A percentile compares a stretch with the other conserved stretches of the same genome.
phyloP scores from a whole-genome alignment of 2,329 filamentous ascomycete species.

The Nannizzia gypsea region DNA sequence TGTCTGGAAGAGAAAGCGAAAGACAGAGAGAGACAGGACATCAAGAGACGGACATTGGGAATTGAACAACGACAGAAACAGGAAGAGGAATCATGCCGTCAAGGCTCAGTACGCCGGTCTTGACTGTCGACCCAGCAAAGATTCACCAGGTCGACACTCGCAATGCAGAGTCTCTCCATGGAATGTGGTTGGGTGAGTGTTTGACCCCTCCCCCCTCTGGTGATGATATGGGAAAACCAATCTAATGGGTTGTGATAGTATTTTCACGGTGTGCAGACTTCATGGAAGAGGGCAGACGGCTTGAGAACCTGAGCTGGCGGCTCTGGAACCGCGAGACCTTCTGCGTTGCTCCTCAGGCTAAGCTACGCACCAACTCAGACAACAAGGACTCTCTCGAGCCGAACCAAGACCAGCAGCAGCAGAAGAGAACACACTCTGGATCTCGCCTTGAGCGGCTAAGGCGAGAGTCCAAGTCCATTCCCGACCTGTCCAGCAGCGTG shows the following conservation, averaged over 20 bases:
- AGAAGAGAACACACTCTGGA: neutral
- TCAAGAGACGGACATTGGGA: neutral
- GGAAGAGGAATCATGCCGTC: constrained; percentile 52
- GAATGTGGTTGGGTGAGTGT: constrained; percentile 87
- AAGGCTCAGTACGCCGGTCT: constrained; percentile 68
- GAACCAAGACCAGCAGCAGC: neutral
- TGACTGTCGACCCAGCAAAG: constrained; percentile 81
- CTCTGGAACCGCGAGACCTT: constrained; percentile 91
- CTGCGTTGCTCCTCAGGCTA: constrained; percentile 58
- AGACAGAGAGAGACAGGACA: neutral
- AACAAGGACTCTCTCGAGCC: neutral
- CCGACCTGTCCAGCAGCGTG: constrained; percentile 64
- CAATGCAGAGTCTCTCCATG: constrained; percentile 85
- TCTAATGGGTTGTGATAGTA: constrained; percentile 42
- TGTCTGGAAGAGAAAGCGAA: neutral
- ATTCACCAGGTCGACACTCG: constrained; percentile 91
- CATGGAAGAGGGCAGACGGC: constrained; percentile 77
- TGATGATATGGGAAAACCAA: neutral
- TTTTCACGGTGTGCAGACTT: constrained; percentile 92
- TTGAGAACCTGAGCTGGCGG: constrained; percentile 94
- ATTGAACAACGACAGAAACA: neutral
- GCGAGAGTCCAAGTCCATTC: constrained; percentile 46
- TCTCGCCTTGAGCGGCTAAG: constrained; percentile 9
- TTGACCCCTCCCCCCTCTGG: neutral
- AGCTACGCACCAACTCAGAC: neutral